Evolutionary conservation across 176 grass and related monocot species (phyloP), one percentile per base, ranked within the genome.

Genomic region (Raddia guianensis): DNA sequence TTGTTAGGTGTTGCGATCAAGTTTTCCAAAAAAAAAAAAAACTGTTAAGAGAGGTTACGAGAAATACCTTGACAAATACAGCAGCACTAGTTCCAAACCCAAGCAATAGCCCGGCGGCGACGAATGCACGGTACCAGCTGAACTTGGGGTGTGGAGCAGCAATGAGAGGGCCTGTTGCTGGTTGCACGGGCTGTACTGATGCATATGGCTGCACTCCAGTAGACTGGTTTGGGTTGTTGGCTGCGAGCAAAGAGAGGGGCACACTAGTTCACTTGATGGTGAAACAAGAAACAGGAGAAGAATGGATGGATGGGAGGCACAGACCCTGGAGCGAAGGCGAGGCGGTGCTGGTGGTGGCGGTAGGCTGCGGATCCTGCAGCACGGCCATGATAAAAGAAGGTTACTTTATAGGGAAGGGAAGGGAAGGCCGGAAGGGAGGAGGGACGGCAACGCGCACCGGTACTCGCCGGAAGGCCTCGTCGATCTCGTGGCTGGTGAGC

Each of bases 391-490:
- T 40, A 40, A 40, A 40, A 5, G 37, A 40, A 3, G 37, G 37
- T 40, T 40, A 40, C 1, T 40, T 40, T 27, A 27, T 27, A 27
- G 27, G 27, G 27, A 27, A 27, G 27, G 27, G 27, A 40, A 49
- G 12, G 19, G 14, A 3, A 27, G 27, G 27, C 27, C 27, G 27
- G 27, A 27, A 27, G 27, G 59, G 35, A 9, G 18, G 9, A 42
- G 40, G 62, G 18, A n/a, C 27, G 37, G 27, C 27, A 1, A 27
- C 27, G 27, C 27, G 27, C 27, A 98, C 96, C 70, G 96, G 96
- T 3, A 98, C 92, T 95, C 86, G 85, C 12, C 86, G 78, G 86
- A 98, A 95, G 50, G 96, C 92, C 86, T 98, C 96, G 59, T 98
- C 92, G 79, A 98, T 95, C 89, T 95, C 96, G 71, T 95, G 84